Percentiles rank a stretch among this genome's conserved stretches.
These are phyloP conservation scores for Evansstolkia leycettana DNA, from an alignment of 495 filamentous ascomycete species.

Conservation along the genomic window DNA sequence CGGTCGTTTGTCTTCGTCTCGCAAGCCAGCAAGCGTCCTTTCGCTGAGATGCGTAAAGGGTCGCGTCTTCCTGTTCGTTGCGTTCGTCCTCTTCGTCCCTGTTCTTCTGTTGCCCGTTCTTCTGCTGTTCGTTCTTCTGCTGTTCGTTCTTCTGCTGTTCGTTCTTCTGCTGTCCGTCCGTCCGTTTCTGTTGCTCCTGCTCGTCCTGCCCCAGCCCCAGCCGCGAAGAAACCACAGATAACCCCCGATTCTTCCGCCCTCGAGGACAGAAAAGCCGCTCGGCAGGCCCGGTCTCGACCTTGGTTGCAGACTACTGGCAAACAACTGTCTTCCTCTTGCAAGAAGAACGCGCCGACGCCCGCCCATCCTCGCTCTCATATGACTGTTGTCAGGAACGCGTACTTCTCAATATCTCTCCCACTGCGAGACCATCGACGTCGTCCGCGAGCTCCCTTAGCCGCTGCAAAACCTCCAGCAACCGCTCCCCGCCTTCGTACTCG, in stretches of 20 bases:
- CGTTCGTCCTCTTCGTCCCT: not conserved
- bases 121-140: too few species aligned
- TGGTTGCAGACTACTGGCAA: constrained; percentile 4
- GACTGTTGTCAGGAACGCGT: too few species aligned
- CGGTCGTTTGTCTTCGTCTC: constrained; percentile 4
- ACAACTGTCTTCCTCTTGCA: not conserved
- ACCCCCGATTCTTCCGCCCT: not conserved
- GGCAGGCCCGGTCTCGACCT: constrained; percentile 9
- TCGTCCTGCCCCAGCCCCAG: not conserved
- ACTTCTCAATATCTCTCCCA: too few species aligned
- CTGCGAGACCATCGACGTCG: too few species aligned
- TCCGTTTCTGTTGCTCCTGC: not conserved
- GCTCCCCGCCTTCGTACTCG: not conserved
- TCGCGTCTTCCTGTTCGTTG: constrained; percentile 8
- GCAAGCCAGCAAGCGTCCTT: constrained; percentile 6
- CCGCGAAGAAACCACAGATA: too few species aligned
- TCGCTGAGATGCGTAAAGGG: constrained; percentile 5
- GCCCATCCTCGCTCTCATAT: not conserved
- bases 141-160: too few species aligned
- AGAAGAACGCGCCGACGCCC: not conserved
- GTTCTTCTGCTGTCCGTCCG: too few species aligned
- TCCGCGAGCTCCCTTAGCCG: not conserved
- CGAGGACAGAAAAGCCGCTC: constrained; percentile 6
- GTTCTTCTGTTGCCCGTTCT: too few species aligned
- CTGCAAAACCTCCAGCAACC: too few species aligned